Evolutionary conservation across 192 early-diverging fungal species (phyloP).

Genomic region (Coemansia sp.): DNA sequence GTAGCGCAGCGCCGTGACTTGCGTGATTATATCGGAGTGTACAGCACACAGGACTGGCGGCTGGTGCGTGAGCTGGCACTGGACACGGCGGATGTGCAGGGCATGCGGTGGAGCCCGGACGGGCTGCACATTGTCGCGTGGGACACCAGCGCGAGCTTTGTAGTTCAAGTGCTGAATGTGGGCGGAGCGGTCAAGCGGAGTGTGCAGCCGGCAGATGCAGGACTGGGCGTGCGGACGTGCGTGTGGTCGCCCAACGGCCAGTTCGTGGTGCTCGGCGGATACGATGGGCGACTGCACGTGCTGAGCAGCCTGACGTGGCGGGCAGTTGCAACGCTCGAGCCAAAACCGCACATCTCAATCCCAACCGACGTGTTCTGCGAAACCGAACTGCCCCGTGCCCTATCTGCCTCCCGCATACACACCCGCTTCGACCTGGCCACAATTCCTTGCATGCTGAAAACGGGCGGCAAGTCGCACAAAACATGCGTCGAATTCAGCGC

Average conservation of each 20-base stretch:
- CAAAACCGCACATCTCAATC: constrained; percentile 7
- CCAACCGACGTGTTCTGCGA: constrained; percentile 34
- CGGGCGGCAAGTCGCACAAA: constrained; percentile 3
- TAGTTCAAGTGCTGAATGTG: constrained; percentile 27
- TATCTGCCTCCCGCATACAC: constrained; percentile 10
- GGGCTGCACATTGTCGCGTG: constrained; percentile 43
- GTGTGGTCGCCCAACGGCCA: constrained; percentile 43
- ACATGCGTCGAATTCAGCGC: constrained; percentile 26
- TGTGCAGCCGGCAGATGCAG: constrained; percentile 4
- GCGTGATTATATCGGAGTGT: constrained; percentile 46
- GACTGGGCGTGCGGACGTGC: constrained; percentile 25
- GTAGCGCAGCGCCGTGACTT: constrained; percentile 52
- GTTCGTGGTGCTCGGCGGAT: constrained; percentile 44
- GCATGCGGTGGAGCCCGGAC: constrained; percentile 42
- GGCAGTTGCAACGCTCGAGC: constrained; percentile 27
- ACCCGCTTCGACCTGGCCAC: constrained; percentile 31
- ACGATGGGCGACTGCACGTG: constrained; percentile 33
- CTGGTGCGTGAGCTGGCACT: constrained; percentile 34
- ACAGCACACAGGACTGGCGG: constrained; percentile 33
- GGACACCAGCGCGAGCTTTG: constrained; percentile 25
- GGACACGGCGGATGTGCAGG: constrained; percentile 26
- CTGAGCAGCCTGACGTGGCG: constrained; percentile 52
- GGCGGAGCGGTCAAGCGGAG: constrained; percentile 39
- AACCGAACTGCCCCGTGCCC: neutral
- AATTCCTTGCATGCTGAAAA: constrained; percentile 20